These are phyloP conservation scores for Kazachstania africana DNA, from an alignment of 805 yeast species.

Conservation along the genomic window DNA sequence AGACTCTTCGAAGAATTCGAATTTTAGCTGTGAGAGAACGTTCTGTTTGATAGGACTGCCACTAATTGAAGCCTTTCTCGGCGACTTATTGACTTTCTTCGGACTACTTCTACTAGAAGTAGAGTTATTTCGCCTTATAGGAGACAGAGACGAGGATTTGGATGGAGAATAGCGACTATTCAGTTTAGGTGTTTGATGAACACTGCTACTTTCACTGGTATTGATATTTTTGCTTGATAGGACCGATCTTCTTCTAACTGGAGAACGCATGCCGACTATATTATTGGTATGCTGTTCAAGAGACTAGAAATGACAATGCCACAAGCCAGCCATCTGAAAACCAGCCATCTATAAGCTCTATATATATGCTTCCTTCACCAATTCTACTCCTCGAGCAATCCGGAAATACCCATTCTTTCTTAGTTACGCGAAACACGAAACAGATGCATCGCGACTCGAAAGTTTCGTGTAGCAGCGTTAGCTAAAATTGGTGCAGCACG, in stretches of 20 bases:
- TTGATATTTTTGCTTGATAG: conserved; percentile 15
- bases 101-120: not conserved
- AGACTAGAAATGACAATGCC: no score
- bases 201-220: not conserved
- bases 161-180: not conserved
- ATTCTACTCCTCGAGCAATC: no score
- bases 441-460: no score
- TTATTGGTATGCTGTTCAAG: not conserved
- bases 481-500: no score
- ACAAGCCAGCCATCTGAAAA: no score
- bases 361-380: no score
- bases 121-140: not conserved
- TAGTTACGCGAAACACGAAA: no score
- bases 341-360: no score
- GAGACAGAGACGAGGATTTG: conserved; percentile 1
- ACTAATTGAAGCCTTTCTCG: not conserved
- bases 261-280: conserved; percentile 8
- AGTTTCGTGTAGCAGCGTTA: no score
- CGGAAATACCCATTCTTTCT: no score
- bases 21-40: not conserved
- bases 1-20: not conserved
- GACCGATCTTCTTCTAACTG: conserved; percentile 14
- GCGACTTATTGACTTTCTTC: not conserved
- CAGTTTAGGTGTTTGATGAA: not conserved
- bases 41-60: not conserved